A percentile compares a stretch with the other conserved stretches of the same genome.
These are phyloP conservation scores for Spergularia bocconei DNA, from an alignment of 148 eudicot genomes.

Conservation along the genomic window DNA sequence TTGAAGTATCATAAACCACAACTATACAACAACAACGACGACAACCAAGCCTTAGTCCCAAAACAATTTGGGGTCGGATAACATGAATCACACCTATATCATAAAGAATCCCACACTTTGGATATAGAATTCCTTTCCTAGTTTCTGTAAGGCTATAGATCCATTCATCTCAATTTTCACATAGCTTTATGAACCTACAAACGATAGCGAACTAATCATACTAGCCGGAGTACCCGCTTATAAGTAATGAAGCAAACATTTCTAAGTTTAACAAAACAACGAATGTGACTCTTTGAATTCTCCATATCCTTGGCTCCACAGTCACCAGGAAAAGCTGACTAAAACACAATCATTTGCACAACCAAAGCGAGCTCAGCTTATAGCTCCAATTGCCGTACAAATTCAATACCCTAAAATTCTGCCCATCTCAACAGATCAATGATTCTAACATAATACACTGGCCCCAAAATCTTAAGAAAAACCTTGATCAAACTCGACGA, in stretches of 20 bases:
- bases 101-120: not conserved
- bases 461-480: not conserved
- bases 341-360: not conserved
- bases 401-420: not conserved
- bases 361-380: not conserved
- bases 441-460: not conserved
- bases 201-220: no score
- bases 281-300: not conserved
- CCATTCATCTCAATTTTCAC: not conserved
- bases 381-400: not conserved
- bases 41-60: no score
- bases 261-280: not conserved
- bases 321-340: not conserved
- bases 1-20: not conserved
- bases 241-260: not conserved
- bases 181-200: no score
- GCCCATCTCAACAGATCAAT: no score
- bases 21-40: not conserved
- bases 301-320: not conserved
- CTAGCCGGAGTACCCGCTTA: not conserved
- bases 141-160: not conserved
- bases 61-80: no score
- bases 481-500: no score
- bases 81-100: not conserved
- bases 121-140: not conserved